Evolutionary conservation across 164 flowering plant species (phyloP).

Genomic region (Annona cherimola): DNA sequence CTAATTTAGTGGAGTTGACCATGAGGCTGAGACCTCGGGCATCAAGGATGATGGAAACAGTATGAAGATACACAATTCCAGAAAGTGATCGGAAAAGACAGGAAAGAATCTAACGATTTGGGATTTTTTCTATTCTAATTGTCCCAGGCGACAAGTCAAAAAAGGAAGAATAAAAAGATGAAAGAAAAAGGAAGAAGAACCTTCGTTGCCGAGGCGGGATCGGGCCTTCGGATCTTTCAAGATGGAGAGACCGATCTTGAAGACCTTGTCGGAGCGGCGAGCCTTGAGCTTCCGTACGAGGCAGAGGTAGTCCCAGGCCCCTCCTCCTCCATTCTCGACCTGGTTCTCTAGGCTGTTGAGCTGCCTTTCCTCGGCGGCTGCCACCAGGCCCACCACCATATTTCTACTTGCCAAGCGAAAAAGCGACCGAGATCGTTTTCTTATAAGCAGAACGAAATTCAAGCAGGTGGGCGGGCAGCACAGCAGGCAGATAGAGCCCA

Average conservation of each 20-base stretch:
- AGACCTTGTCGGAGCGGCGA: constrained; percentile 81
- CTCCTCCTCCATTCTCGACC: constrained; percentile 95
- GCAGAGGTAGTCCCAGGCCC: constrained; percentile 89
- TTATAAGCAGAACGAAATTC: no score
- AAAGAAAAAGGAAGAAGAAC: constrained; percentile 25
- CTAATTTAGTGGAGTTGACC: no score
- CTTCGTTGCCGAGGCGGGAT: constrained; percentile 73
- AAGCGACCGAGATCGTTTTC: no score
- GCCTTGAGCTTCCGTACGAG: constrained; percentile 86
- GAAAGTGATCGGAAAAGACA: not conserved
- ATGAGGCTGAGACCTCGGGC: no score
- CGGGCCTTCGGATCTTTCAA: constrained; percentile 70
- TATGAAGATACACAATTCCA: not conserved
- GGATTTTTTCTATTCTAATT: no score
- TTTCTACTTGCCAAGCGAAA: no score
- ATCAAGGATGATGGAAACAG: no score
- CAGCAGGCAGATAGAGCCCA: no score
- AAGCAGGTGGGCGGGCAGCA: no score
- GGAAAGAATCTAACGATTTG: no score
- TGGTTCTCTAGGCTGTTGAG: constrained; percentile 68
- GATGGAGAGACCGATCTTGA: constrained; percentile 66
- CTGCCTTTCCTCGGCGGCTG: constrained; percentile 60
- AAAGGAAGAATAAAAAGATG: no score
- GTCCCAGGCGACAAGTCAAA: no score
- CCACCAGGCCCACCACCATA: constrained; percentile 42